Evolutionary conservation across 352 stramenopile species (phyloP).

Genomic region (Thalassiosira mediterranea): DNA sequence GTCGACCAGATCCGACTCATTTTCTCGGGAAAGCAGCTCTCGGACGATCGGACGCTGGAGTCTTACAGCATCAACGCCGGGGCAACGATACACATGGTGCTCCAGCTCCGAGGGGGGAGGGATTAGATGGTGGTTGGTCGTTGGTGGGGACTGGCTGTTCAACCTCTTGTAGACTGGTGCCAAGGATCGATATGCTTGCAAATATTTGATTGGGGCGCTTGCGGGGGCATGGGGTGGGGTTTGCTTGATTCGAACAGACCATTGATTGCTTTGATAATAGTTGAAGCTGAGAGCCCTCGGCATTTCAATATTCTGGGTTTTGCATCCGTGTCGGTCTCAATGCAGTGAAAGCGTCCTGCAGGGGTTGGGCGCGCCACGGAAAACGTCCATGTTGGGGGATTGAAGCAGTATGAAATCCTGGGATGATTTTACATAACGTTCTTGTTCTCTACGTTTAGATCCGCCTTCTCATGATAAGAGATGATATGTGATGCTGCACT

Average conservation of each 20-base stretch:
- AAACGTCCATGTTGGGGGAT: no score
- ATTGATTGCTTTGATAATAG: background rate
- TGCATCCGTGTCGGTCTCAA: no score
- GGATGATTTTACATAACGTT: no score
- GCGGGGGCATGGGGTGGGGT: background rate
- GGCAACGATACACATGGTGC: slow-evolving; percentile 98
- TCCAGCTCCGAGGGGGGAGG: slow-evolving; percentile 94
- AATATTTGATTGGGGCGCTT: slow-evolving; percentile 2
- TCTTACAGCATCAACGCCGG: slow-evolving; percentile 96
- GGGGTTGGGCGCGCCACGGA: no score
- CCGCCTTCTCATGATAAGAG: no score
- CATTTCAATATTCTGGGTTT: no score
- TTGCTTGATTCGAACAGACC: background rate
- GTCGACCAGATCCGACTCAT: slow-evolving; percentile 94
- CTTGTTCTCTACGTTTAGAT: no score
- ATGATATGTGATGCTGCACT: no score
- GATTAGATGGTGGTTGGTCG: background rate
- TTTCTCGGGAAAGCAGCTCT: slow-evolving; percentile 97
- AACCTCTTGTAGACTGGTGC: no score
- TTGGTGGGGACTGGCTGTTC: background rate
- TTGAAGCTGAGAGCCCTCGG: background rate
- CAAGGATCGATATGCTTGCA: no score
- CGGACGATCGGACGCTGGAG: slow-evolving; percentile 95
- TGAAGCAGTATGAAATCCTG: no score
- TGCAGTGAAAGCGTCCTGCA: no score